Conservation (phyloP, 371 early-diverging fungal species). For the Mucor velutinosus region DNA sequence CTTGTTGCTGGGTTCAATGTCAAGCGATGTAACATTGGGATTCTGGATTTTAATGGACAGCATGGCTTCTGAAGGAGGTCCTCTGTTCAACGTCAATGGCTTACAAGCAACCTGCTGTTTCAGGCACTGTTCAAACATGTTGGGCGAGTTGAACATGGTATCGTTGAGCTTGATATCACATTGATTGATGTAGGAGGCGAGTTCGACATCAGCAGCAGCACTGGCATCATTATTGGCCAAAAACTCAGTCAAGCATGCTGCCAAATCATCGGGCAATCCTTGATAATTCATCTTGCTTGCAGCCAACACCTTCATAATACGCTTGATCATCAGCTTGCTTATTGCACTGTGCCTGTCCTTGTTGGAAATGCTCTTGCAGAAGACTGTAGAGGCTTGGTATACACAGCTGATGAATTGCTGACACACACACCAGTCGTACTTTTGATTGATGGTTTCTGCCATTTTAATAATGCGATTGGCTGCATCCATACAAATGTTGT, state of each 20-base stretch:
- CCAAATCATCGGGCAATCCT: slow-evolving; percentile 46
- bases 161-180: slow-evolving; percentile 26
- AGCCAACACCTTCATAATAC: slow-evolving; percentile 38
- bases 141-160: slow-evolving; percentile 38
- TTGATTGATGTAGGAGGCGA: not conserved
- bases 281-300: slow-evolving; percentile 35
- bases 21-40: slow-evolving; percentile 5
- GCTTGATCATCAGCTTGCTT: slow-evolving; percentile 43
- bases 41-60: slow-evolving; percentile 24
- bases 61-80: slow-evolving; percentile 15
- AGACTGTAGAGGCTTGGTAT: slow-evolving; percentile 49
- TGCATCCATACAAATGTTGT: slow-evolving; percentile 46
- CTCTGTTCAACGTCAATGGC: not conserved
- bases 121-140: slow-evolving; percentile 19
- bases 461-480: slow-evolving; percentile 46
- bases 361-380: slow-evolving; percentile 36
- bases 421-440: slow-evolving; percentile 50
- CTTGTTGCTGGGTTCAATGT: slow-evolving; percentile 13
- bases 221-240: slow-evolving; percentile 28
- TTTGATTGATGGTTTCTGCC: slow-evolving; percentile 34
- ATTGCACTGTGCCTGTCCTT: slow-evolving; percentile 20
- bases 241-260: slow-evolving; percentile 43
- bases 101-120: slow-evolving; percentile 11
- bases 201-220: slow-evolving; percentile 15
- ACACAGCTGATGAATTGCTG: slow-evolving; percentile 46